Percentiles rank a stretch among this genome's conserved stretches.
These are phyloP conservation scores for Trichoderma aggressivum DNA, from an alignment of 2,329 filamentous ascomycete species.

Conservation along the genomic window DNA sequence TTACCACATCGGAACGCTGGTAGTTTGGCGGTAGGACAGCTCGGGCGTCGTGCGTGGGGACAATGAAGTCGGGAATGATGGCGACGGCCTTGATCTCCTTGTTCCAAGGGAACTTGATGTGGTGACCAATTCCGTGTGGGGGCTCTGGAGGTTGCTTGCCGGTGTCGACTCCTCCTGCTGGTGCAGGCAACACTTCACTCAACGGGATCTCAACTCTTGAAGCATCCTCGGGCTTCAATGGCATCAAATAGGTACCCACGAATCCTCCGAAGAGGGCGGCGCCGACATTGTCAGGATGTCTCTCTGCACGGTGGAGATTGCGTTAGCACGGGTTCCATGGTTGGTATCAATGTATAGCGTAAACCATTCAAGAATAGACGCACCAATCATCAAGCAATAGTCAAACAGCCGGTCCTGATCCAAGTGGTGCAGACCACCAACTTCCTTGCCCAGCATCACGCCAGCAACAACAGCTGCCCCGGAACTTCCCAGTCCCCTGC, in stretches of 20 bases:
- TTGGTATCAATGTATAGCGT: not conserved
- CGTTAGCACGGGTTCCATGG: not conserved
- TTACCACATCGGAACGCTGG: conserved; percentile 75
- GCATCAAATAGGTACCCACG: conserved; percentile 93
- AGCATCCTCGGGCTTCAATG: conserved; percentile 82
- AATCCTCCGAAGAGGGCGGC: conserved; percentile 95
- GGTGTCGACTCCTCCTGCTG: conserved; percentile 87
- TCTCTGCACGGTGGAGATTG: conserved; percentile 47
- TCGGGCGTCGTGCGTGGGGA: conserved; percentile 88
- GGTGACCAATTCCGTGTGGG: conserved; percentile 90
- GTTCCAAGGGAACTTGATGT: conserved; percentile 93
- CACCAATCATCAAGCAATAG: conserved; percentile 95
- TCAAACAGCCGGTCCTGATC: conserved; percentile 82
- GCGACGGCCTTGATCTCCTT: conserved; percentile 94
- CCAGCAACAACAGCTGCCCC: conserved; percentile 94
- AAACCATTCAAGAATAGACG: conserved; percentile 23
- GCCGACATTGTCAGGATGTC: conserved; percentile 91
- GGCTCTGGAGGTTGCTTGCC: conserved; percentile 82
- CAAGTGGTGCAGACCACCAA: conserved; percentile 71
- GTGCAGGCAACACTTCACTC: conserved; percentile 85
- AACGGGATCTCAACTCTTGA: conserved; percentile 90
- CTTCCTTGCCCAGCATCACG: conserved; percentile 87
- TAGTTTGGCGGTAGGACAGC: conserved; percentile 80
- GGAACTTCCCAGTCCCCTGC: conserved; percentile 89
- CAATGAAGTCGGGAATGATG: conserved; percentile 93